Conservation (phyloP, 441 rosid genomes). For the Adansonia gregorii region DNA sequence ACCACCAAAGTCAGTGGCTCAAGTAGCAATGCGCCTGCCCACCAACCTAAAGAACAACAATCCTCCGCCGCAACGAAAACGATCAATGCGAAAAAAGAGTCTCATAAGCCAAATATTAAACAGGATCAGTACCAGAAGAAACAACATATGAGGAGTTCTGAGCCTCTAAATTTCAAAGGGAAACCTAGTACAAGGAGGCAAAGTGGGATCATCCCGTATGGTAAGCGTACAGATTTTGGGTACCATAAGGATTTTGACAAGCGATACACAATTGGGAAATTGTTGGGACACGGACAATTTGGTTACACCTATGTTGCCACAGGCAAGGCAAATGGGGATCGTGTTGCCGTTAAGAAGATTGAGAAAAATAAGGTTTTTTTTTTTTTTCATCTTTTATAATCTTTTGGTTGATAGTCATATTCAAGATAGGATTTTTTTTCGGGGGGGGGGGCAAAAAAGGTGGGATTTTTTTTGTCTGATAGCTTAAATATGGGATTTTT, state of each 20-base stretch:
- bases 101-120: background rate
- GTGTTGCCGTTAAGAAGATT: slow-evolving; percentile 89
- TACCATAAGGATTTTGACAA: slow-evolving; percentile 75
- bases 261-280: slow-evolving; percentile 69
- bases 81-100: slow-evolving; percentile 21
- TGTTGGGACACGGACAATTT: slow-evolving; percentile 96
- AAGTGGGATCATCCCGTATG: slow-evolving; percentile 60
- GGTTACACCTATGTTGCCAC: slow-evolving; percentile 93
- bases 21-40: slow-evolving; percentile 47
- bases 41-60: slow-evolving; percentile 18
- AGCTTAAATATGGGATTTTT: background rate
- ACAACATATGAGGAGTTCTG: background rate
- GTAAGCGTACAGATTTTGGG: slow-evolving; percentile 89
- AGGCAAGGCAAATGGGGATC: slow-evolving; percentile 70
- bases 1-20: slow-evolving; percentile 75
- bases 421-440: background rate
- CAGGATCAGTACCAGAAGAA: background rate
- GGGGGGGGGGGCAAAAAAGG: no score
- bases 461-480: background rate
- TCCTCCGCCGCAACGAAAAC: slow-evolving; percentile 15
- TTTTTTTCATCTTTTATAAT: background rate
- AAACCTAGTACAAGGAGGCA: slow-evolving; percentile 39
- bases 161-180: slow-evolving; percentile 25
- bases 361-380: slow-evolving; percentile 78
- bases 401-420: background rate